These are phyloP conservation scores for Populus nigra DNA, from an alignment of 345 rosid genomes.

Conservation along the genomic window DNA sequence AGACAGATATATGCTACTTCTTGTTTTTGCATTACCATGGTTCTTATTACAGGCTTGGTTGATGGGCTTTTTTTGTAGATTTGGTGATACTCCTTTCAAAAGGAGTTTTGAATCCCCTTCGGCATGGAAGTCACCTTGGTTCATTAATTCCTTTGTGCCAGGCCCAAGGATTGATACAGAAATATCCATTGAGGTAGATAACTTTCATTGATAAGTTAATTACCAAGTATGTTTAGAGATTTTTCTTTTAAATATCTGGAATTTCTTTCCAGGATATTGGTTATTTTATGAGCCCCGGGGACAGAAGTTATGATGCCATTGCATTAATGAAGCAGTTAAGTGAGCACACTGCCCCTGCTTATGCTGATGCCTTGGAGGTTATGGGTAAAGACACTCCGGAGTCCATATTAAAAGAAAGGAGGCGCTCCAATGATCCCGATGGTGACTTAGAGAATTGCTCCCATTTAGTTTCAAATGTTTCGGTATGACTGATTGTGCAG, in stretches of 20 bases:
- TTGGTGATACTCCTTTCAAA: constrained; percentile 80
- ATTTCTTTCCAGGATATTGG: constrained; percentile 71
- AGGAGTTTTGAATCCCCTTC: constrained; percentile 92
- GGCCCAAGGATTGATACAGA: constrained; percentile 86
- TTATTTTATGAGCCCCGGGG: constrained; percentile 82
- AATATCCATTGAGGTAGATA: constrained; percentile 75
- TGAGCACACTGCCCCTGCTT: constrained; percentile 80
- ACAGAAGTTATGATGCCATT: constrained; percentile 84
- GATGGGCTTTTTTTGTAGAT: constrained; percentile 43
- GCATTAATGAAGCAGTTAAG: constrained; percentile 86
- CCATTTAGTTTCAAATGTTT: constrained; percentile 43
- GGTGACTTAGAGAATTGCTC: constrained; percentile 47
- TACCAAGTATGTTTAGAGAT: not conserved
- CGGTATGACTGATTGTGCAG: constrained; percentile 28
- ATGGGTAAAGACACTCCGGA: constrained; percentile 74
- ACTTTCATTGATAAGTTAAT: not conserved
- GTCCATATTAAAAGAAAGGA: constrained; percentile 45
- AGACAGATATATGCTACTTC: not conserved
- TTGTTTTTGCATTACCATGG: not conserved
- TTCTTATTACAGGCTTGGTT: constrained; percentile 12
- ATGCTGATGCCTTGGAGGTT: constrained; percentile 90
- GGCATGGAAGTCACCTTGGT: constrained; percentile 99
- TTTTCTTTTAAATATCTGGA: not conserved
- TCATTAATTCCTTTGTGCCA: constrained; percentile 68
- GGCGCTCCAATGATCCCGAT: constrained; percentile 29